Percentiles rank a stretch among this genome's conserved stretches.
These are phyloP conservation scores for Pharus latifolius DNA, from an alignment of 176 grass and related monocot genomes.

Conservation along the genomic window DNA sequence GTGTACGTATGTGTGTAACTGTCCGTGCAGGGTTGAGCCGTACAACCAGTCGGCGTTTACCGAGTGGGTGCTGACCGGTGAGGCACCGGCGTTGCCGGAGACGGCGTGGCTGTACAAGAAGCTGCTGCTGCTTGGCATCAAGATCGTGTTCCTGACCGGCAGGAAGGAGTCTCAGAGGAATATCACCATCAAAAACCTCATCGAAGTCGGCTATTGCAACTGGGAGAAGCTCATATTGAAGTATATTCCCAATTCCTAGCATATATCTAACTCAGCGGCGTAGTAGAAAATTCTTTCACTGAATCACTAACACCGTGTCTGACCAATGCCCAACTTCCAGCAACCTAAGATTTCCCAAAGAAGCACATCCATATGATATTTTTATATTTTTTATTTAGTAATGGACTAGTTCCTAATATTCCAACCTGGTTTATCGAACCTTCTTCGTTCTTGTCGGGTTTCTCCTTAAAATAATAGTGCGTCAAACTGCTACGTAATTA, in stretches of 20 bases:
- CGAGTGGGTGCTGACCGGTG: background rate
- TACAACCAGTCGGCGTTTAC: background rate
- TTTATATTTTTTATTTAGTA: no score
- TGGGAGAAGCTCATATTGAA: constrained; percentile 5
- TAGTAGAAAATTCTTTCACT: background rate
- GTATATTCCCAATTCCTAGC: background rate
- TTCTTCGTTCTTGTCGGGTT: no score
- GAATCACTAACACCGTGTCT: background rate
- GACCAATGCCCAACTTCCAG: no score
- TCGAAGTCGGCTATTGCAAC: background rate
- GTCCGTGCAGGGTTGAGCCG: background rate
- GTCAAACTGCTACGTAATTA: no score
- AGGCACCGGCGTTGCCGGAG: background rate
- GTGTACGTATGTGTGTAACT: no score
- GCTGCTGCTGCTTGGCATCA: background rate
- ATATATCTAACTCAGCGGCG: no score
- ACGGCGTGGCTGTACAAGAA: constrained; percentile 5
- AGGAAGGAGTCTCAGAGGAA: background rate
- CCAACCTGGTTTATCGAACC: no score
- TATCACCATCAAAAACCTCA: background rate
- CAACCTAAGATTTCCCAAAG: no score
- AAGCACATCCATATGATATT: background rate
- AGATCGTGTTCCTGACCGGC: background rate
- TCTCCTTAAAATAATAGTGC: no score
- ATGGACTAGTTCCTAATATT: no score